Evolutionary conservation across 2,329 filamentous ascomycete species (phyloP), one percentile per base, ranked within the genome.

Genomic region (Diaporthe australafricana): DNA sequence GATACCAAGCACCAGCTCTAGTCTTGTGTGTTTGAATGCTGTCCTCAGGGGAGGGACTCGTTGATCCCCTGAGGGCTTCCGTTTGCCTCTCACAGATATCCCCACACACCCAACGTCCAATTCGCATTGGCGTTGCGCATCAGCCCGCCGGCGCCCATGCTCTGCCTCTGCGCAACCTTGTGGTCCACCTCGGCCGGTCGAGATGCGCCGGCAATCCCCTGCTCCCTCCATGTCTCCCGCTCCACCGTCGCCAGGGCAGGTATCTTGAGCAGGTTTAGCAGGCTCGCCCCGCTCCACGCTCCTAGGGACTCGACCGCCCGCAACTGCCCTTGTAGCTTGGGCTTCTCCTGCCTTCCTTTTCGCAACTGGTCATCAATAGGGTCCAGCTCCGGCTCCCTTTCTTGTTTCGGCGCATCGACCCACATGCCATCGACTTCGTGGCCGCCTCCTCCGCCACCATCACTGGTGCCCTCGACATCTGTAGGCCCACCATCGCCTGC

Each of bases 231-330:
- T 42, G 89, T 84, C 8, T 96, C 93, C 32, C 91, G 85, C 74
- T 95, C 93, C 25, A 95, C 84, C 38, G 91, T 88, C 2, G 92
- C 91, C 67, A 94, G 87, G 2, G 92, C 90, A 45, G 90, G 88
- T 5, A 94, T 85, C 70, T 91, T 92, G 72, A 95, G 83, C 75
- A 92, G 89, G 3, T 91, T 88, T 22, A 93, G 83, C 68, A 96
- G 78, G 78, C 92, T 94, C 3, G 90, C 93, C 14, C 93, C 93
- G 25, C 89, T 88, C 93, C 93, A 96, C 2, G 93, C 84, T 0
- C 93, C 93, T 1, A 95, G 81, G 0, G 91, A 91, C 73, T 93
- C 90, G 2, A 94, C 83, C 2, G 88, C 91, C 32, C 93, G 87
- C 48, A 95, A 83, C 35, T 85, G 82, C 2, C 92, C 92, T 48